These are phyloP conservation scores for Saussurea involucrata DNA, from an alignment of 129 eudicot species.

Conservation along the genomic window DNA sequence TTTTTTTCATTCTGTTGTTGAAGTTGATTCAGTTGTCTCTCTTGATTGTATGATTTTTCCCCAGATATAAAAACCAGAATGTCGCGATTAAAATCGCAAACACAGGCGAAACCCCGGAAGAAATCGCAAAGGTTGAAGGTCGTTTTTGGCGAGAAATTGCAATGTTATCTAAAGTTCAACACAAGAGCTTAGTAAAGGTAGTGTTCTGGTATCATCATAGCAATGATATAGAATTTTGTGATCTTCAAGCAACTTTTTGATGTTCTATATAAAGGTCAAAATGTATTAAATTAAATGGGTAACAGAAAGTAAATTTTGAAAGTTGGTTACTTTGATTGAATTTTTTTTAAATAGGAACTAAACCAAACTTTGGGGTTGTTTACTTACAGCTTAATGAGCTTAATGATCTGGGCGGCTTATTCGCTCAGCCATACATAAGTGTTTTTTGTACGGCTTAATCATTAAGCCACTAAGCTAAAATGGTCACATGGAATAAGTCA, in stretches of 20 bases:
- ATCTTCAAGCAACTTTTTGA: background rate
- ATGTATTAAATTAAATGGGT: background rate
- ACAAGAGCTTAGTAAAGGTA: conserved; percentile 91
- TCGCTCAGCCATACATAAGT: too few species aligned
- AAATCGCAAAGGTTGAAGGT: conserved; percentile 69
- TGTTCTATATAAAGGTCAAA: background rate
- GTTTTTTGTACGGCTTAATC: too few species aligned
- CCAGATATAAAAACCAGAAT: conserved; percentile 76
- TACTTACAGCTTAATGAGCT: too few species aligned
- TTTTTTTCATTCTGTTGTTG: background rate
- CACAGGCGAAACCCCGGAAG: conserved; percentile 88
- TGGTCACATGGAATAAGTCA: too few species aligned
- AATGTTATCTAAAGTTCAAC: conserved; percentile 86
- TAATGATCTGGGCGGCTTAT: too few species aligned
- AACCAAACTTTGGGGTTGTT: background rate
- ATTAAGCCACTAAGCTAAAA: too few species aligned
- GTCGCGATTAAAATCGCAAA: conserved; percentile 82
- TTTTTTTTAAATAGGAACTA: background rate
- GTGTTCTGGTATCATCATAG: background rate
- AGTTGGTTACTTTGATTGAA: background rate
- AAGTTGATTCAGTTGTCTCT: conserved; percentile 8
- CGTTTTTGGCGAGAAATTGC: conserved; percentile 89
- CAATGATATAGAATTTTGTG: background rate
- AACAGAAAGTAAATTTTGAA: background rate
- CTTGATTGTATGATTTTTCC: conserved; percentile 16